Percentiles rank a stretch among this genome's conserved stretches.
These are phyloP conservation scores for Sclerospora graminicola DNA, from an alignment of 352 stramenopile species.

Conservation along the genomic window DNA sequence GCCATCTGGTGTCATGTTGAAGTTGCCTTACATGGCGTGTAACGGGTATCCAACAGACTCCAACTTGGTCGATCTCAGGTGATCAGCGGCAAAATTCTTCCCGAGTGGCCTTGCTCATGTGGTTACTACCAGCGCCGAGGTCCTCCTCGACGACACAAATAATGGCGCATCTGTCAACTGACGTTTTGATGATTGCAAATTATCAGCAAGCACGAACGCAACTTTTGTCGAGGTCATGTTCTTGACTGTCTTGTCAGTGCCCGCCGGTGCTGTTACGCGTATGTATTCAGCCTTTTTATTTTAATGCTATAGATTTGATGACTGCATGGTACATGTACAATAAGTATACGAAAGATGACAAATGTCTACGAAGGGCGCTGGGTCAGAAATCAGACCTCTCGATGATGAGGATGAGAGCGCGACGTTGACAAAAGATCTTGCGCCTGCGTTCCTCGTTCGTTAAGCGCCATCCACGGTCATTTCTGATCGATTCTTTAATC, in stretches of 20 bases:
- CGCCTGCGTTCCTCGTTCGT: background rate
- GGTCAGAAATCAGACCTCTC: background rate
- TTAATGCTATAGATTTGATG: conserved; percentile 1
- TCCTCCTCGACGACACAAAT: background rate
- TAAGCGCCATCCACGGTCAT: background rate
- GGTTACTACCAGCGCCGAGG: too few species aligned
- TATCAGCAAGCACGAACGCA: background rate
- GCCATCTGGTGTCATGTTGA: conserved; percentile 5
- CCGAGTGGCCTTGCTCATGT: background rate
- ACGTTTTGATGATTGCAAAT: background rate
- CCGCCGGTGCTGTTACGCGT: conserved; percentile 2
- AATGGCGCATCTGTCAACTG: too few species aligned
- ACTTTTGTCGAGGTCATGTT: too few species aligned
- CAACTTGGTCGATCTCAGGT: too few species aligned
- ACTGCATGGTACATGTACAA: too few species aligned
- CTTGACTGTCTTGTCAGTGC: background rate
- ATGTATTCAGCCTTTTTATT: too few species aligned
- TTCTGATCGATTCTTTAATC: conserved; percentile 1
- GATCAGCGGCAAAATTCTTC: background rate
- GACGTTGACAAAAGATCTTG: background rate
- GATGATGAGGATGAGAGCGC: conserved; percentile 5
- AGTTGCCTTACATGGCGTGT: background rate
- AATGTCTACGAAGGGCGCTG: conserved; percentile 1
- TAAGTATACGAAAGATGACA: too few species aligned
- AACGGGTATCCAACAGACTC: too few species aligned